Conservation (phyloP, 1,139 yeast species). For the Pichia sp. region DNA sequence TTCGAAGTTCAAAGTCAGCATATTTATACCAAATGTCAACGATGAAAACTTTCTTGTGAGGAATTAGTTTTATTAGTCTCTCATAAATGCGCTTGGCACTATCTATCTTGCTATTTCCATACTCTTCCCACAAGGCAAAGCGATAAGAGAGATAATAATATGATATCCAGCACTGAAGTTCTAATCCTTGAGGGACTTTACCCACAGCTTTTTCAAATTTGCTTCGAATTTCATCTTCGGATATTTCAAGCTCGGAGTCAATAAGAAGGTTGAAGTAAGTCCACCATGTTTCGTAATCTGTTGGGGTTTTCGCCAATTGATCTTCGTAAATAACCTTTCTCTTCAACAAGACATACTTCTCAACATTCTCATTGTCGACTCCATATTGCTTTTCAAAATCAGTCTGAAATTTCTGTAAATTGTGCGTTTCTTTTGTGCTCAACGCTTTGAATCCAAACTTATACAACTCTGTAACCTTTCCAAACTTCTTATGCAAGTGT, state of each 20-base stretch:
- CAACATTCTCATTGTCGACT: constrained; percentile 43
- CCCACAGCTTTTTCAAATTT: constrained; percentile 36
- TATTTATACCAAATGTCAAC: constrained; percentile 69
- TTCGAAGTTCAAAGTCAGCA: constrained; percentile 73
- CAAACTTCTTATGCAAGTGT: constrained; percentile 53
- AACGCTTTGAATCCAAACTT: constrained; percentile 47
- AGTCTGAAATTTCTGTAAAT: constrained; percentile 46
- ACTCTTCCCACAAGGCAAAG: constrained; percentile 62
- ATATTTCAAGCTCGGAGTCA: constrained; percentile 25
- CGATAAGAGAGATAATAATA: constrained; percentile 69
- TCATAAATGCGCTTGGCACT: constrained; percentile 51
- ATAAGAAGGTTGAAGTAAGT: constrained; percentile 49
- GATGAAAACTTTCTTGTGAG: constrained; percentile 58
- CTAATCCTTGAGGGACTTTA: constrained; percentile 36
- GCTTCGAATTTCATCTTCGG: constrained; percentile 30
- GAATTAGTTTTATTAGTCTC: constrained; percentile 45
- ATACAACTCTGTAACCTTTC: constrained; percentile 64
- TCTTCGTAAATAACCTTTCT: constrained; percentile 54
- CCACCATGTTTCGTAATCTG: constrained; percentile 83
- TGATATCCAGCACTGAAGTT: constrained; percentile 54
- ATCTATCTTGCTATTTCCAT: constrained; percentile 40
- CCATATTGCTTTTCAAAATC: constrained; percentile 68
- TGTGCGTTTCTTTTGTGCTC: constrained; percentile 34
- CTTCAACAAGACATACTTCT: constrained; percentile 47
- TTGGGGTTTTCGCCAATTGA: constrained; percentile 42